These are phyloP conservation scores for Pyricularia sp. DNA, from an alignment of 2,329 filamentous ascomycete genomes.

Conservation along the genomic window DNA sequence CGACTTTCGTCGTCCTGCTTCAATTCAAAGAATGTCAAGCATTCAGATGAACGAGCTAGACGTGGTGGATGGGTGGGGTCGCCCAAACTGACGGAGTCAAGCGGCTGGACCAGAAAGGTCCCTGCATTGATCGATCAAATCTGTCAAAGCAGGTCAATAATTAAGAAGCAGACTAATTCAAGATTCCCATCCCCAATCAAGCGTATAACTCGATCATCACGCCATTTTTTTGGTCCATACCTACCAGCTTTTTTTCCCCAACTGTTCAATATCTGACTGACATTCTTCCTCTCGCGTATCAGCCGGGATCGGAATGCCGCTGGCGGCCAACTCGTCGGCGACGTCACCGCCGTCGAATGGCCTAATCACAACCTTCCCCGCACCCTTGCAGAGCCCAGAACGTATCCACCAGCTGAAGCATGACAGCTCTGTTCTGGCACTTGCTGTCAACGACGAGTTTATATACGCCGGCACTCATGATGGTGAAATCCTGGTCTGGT, in stretches of 20 bases:
- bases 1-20: not conserved
- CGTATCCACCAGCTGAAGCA: constrained; percentile 65
- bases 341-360: not conserved
- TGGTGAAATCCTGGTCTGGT: constrained; percentile 88
- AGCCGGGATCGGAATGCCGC: not conserved
- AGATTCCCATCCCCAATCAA: not conserved
- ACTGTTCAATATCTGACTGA: not conserved
- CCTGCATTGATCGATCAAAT: not conserved
- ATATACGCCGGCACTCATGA: constrained; percentile 90
- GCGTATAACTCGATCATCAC: not conserved
- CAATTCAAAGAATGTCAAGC: not conserved
- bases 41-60: not conserved
- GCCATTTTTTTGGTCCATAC: not conserved
- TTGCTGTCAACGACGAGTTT: constrained; percentile 66
- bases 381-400: constrained; percentile 31
- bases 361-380: not conserved
- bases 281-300: not conserved
- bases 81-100: not conserved
- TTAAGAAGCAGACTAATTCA: not conserved
- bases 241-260: not conserved
- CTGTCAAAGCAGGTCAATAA: not conserved
- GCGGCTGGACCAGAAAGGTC: not conserved
- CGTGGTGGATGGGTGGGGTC: not conserved
- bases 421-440: constrained; percentile 65
- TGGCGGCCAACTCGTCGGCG: not conserved